Base-by-base conservation (phyloP, 2,329 filamentous ascomycete genomes). In the Nectriaceae sp. region DNA sequence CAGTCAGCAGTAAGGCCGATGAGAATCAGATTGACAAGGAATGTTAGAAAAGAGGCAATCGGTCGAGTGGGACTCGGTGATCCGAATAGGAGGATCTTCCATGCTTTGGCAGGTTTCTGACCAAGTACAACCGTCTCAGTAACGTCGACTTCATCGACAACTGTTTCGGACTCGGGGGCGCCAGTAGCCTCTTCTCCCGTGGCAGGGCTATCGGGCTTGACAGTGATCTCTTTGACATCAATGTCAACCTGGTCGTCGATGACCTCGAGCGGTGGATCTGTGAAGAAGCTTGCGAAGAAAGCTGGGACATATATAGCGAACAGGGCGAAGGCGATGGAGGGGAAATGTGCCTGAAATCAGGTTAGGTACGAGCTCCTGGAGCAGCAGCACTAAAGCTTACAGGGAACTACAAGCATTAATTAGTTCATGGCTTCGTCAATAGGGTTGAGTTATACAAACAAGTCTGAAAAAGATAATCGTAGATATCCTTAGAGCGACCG, bases 1-100 rank as follows among this genome's bases (percentile, higher is more conserved):
- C 92, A 81, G 67, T 99, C 94, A 21, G 86, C 77, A 0, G 86
- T 82, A 69, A 93, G 82, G 8, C 81, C 74, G 5, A 90, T 77
- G 35, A 94, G 73, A 3, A 79, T 70, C 16, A 84, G 63, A 66
- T 97, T 97, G 65, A 94, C 79, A 21, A 85, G 69, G 43, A 91
- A 82, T 0, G 88, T 89, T 21, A 84, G 57, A 40, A 82, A 70
- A 18, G 89, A 93, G 59, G 85, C 78, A 19, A 85, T 60, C 11
- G 81, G 73, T 43, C 84, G 90, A n/a, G 76, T 79, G 5, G 87
- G 81, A 59, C 84, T 90, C 2, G 94, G 93, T 0, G 87, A 72
- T 3, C 94, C 94, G 3, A 83, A 83, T 20, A 95, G 70, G 5
- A 97, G 73, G 3, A 89, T 88, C 55, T 78, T 79, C 56, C 87